Conservation (phyloP, 2,329 filamentous ascomycete species). For the Colletotrichum limetticola region DNA sequence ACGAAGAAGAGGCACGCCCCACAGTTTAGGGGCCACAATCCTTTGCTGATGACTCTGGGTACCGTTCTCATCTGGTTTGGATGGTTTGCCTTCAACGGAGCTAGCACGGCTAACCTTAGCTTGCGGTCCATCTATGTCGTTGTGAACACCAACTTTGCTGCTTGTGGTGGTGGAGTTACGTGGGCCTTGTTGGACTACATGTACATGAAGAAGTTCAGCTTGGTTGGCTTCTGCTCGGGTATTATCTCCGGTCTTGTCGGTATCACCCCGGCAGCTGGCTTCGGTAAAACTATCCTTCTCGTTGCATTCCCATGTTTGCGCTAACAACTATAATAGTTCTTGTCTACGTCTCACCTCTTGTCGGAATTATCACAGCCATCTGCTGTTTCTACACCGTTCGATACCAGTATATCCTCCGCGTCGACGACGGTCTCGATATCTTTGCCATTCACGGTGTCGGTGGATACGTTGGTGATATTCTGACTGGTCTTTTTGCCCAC, state of each 20-base stretch:
- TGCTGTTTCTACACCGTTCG: constrained; percentile 59
- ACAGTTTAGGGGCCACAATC: constrained; percentile 67
- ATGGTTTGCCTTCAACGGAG: constrained; percentile 65
- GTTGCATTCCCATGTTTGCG: background rate
- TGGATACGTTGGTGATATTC: constrained; percentile 65
- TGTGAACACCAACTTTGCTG: constrained; percentile 69
- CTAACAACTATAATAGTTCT: constrained; percentile 45
- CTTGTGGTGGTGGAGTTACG: constrained; percentile 62
- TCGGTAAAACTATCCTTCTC: constrained; percentile 39
- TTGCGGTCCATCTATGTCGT: constrained; percentile 65
- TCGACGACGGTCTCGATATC: constrained; percentile 70
- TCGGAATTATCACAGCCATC: constrained; percentile 62
- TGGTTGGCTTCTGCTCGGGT: constrained; percentile 83
- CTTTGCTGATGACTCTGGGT: constrained; percentile 71
- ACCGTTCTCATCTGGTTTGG: constrained; percentile 75
- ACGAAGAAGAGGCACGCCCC: constrained; percentile 49
- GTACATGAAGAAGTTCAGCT: constrained; percentile 58
- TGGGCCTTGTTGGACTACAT: constrained; percentile 66
- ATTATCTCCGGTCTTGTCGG: constrained; percentile 88
- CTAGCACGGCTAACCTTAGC: constrained; percentile 60
- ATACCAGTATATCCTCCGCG: constrained; percentile 61
- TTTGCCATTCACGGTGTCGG: constrained; percentile 70
- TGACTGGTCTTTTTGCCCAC: constrained; percentile 68
- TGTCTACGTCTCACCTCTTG: constrained; percentile 60
- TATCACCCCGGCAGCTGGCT: constrained; percentile 84